Evolutionary conservation across 768 basidiomycete species (phyloP).

Genomic region (Tephrocybe sp.): DNA sequence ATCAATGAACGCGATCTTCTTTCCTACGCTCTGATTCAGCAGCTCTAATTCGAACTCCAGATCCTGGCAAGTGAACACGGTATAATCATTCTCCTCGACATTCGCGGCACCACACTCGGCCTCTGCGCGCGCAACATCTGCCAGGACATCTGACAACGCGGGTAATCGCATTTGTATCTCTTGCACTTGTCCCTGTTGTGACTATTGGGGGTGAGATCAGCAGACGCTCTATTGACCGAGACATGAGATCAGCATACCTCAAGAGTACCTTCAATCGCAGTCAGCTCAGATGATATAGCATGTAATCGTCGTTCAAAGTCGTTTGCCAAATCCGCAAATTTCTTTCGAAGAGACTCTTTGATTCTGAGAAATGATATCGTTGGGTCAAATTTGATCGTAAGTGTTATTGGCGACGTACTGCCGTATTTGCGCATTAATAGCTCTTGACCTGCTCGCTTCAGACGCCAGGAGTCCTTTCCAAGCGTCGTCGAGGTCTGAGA

Average conservation of each 20-base stretch:
- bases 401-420: conserved; percentile 51
- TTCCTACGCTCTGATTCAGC: conserved; percentile 74
- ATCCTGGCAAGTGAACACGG: conserved; percentile 86
- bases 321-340: conserved; percentile 77
- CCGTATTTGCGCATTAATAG: conserved; percentile 88
- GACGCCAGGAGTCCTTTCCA: conserved; percentile 75
- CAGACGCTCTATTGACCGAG: background rate
- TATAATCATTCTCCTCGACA: conserved; percentile 96
- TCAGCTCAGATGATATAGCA: conserved; percentile 67
- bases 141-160: conserved; percentile 56
- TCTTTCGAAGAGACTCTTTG: conserved; percentile 75
- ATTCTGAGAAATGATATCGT: conserved; percentile 49
- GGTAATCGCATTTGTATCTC: conserved; percentile 70
- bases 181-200: conserved; percentile 70
- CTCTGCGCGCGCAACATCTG: conserved; percentile 62
- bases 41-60: conserved; percentile 87
- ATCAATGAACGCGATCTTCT: conserved; percentile 95
- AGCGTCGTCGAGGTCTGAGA: conserved; percentile 70
- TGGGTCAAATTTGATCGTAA: background rate
- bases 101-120: conserved; percentile 82
- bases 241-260: conserved; percentile 61
- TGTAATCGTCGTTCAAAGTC: conserved; percentile 70
- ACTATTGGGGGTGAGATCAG: conserved; percentile 34
- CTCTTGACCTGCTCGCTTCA: conserved; percentile 75
- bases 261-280: conserved; percentile 71